Percentiles rank a stretch among this genome's conserved stretches.
Conservation (phyloP, 2,329 filamentous ascomycete species). For the Colletotrichum sp. region DNA sequence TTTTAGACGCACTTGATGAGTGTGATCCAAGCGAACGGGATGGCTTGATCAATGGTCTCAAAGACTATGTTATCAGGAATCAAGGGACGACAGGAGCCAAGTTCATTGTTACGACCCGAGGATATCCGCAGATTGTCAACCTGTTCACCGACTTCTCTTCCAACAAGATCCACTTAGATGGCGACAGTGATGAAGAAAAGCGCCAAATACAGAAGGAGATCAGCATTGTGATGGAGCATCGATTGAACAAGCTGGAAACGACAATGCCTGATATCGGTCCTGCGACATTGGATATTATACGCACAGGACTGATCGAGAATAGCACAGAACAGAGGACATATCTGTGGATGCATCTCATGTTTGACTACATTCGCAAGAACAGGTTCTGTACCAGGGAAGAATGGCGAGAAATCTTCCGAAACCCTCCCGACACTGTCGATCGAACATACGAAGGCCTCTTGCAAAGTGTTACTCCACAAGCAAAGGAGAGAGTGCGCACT, state of each 20-base stretch:
- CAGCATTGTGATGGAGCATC: neutral
- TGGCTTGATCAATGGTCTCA: neutral
- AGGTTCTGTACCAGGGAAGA: neutral
- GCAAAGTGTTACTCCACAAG: neutral
- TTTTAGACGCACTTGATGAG: neutral
- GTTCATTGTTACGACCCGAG: neutral
- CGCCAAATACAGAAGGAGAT: neutral
- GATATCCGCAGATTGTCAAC: neutral
- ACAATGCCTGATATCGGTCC: neutral
- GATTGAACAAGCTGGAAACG: neutral
- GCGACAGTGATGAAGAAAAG: neutral
- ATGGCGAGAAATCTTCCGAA: neutral
- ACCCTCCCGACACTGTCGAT: neutral
- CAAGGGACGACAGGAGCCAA: no score
- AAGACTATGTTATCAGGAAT: accelerated
- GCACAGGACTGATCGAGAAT: neutral
- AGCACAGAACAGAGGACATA: neutral
- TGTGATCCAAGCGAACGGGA: neutral
- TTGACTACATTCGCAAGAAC: neutral
- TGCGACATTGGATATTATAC: neutral
- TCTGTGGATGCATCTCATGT: neutral
- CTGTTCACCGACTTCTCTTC: neutral
- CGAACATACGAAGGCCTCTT: neutral
- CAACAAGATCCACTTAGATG: neutral
- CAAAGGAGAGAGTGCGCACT: neutral